Conservation (phyloP, 1,284 basidiomycete genomes). For the Blastosporella zonata region DNA sequence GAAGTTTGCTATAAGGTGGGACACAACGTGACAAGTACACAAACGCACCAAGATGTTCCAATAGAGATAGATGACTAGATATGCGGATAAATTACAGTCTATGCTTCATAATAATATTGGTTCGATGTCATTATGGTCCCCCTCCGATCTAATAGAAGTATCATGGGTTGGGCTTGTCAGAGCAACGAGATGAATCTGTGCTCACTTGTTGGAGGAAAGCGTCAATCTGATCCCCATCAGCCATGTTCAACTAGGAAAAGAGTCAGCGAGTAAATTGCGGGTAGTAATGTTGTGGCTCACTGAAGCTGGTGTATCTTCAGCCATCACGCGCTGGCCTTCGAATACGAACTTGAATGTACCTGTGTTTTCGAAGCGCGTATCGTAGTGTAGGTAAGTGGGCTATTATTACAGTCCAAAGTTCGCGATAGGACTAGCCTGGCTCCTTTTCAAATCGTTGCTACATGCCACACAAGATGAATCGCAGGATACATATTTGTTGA, state of each 20-base stretch:
- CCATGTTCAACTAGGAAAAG: conserved; percentile 44
- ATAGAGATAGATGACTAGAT: conserved; percentile 4
- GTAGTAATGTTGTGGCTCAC: conserved; percentile 31
- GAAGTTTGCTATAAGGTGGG: not conserved
- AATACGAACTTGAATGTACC: conserved; percentile 59
- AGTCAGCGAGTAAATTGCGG: not conserved
- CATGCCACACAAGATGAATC: conserved; percentile 1
- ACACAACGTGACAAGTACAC: not conserved
- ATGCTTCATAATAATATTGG: conserved; percentile 1
- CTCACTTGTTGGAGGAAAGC: conserved; percentile 51
- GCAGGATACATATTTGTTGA: not conserved
- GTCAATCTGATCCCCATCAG: conserved; percentile 56
- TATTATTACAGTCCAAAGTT: not conserved
- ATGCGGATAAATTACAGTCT: conserved; percentile 12
- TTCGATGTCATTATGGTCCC: conserved; percentile 10
- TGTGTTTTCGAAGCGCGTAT: conserved; percentile 10
- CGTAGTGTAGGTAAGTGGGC: conserved; percentile 19
- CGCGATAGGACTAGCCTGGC: conserved; percentile 37
- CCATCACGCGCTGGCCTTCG: conserved; percentile 47
- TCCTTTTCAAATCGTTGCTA: conserved; percentile 62
- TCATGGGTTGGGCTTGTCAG: not conserved
- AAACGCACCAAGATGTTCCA: conserved; percentile 1
- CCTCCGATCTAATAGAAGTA: conserved; percentile 16
- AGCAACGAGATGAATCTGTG: not conserved
- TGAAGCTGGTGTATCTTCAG: conserved; percentile 47